Percentiles rank a stretch among this genome's conserved stretches.
These are phyloP conservation scores for Calonectria leucothoes DNA, from an alignment of 2,329 filamentous ascomycete genomes.

Conservation along the genomic window DNA sequence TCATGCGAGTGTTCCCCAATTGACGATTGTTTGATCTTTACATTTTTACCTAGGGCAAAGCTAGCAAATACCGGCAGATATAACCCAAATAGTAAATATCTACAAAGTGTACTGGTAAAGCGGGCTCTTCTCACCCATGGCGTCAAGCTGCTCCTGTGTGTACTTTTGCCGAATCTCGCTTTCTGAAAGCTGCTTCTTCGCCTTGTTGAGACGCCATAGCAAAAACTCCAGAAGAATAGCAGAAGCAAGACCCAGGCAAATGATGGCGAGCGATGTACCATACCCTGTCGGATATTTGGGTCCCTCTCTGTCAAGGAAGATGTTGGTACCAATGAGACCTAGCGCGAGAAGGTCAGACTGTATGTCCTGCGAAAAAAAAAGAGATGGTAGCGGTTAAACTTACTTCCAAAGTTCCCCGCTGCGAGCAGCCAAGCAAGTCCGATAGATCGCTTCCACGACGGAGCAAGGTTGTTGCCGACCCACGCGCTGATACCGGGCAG, in stretches of 20 bases:
- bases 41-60: no score
- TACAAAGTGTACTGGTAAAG: constrained; percentile 32
- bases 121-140: constrained; percentile 31
- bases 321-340: constrained; percentile 49
- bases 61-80: background rate
- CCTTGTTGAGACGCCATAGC: constrained; percentile 27
- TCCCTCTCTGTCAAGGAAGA: constrained; percentile 49
- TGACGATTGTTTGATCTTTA: no score
- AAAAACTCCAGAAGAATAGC: constrained; percentile 28
- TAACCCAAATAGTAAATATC: background rate
- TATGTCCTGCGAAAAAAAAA: no score
- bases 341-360: background rate
- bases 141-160: constrained; percentile 27
- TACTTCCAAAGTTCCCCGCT: constrained; percentile 39
- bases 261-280: constrained; percentile 46
- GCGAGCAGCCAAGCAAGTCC: constrained; percentile 39
- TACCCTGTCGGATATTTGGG: constrained; percentile 52
- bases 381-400: background rate
- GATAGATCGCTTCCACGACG: constrained; percentile 37
- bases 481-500: constrained; percentile 41
- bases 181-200: constrained; percentile 14
- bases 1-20: no score
- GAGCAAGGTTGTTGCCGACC: constrained; percentile 40
- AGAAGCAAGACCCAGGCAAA: constrained; percentile 22
- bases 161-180: constrained; percentile 21